phyloP scores from a whole-genome alignment of 495 filamentous ascomycete genomes.

The Margaritispora aquatica region DNA sequence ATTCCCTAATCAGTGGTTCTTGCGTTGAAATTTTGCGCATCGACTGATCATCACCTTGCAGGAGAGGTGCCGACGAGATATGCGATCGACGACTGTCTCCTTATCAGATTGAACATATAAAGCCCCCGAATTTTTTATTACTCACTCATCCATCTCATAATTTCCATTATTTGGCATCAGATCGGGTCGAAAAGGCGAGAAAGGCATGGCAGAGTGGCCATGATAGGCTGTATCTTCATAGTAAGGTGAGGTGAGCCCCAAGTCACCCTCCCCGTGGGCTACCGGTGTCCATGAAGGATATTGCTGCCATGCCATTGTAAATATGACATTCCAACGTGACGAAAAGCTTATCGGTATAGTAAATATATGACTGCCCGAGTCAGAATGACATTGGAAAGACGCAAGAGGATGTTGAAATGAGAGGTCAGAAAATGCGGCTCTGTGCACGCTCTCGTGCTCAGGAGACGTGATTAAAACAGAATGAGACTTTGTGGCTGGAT shows the following conservation, averaged over 20 bases:
- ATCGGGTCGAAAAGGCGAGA: background rate
- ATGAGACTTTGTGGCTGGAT: too few species aligned
- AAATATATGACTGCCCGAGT: background rate
- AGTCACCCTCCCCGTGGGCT: background rate
- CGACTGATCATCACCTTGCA: background rate
- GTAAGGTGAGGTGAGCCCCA: background rate
- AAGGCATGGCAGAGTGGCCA: background rate
- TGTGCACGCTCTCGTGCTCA: too few species aligned
- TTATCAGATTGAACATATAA: background rate
- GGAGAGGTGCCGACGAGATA: constrained; percentile 6
- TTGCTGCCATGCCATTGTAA: background rate
- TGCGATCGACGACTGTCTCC: background rate
- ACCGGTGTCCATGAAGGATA: constrained; percentile 4
- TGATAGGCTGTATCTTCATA: background rate
- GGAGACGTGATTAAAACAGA: too few species aligned
- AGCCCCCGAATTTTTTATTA: too few species aligned
- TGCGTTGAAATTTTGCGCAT: background rate
- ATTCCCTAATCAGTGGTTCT: background rate
- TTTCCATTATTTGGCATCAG: background rate
- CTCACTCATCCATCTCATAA: background rate
- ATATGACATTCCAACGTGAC: background rate
- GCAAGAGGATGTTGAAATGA: too few species aligned
- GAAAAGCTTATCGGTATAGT: background rate
- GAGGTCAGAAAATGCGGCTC: too few species aligned
- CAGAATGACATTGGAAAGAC: background rate